A percentile compares a stretch with the other conserved stretches of the same genome.
phyloP scores from a whole-genome alignment of 768 basidiomycete genomes.

The Phaeolepiota aurea region DNA sequence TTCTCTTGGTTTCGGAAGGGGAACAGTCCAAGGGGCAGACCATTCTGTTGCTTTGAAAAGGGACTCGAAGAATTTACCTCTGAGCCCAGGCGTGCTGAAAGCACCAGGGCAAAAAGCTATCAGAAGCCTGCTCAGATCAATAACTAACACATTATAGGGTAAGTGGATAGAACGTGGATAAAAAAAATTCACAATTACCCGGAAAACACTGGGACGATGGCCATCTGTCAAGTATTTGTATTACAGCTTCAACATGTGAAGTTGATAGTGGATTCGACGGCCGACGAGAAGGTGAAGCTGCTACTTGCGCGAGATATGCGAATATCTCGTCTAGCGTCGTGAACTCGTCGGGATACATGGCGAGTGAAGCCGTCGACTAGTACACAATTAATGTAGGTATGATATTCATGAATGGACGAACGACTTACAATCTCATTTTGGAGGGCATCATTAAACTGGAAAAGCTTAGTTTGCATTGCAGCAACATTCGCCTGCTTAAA shows the following conservation, averaged over 20 bases:
- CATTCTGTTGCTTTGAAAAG: conserved; percentile 68
- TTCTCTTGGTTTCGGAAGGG: conserved; percentile 65
- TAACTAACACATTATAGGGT: conserved; percentile 35
- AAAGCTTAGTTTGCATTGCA: conserved; percentile 74
- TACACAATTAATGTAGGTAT: background rate
- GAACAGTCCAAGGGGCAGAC: conserved; percentile 42
- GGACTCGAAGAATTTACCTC: conserved; percentile 46
- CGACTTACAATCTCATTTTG: conserved; percentile 58
- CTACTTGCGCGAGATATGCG: conserved; percentile 42
- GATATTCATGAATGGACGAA: background rate
- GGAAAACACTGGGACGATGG: conserved; percentile 68
- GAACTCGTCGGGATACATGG: conserved; percentile 61
- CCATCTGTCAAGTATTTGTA: conserved; percentile 66
- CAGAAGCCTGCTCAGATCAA: conserved; percentile 79
- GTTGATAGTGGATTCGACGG: conserved; percentile 26
- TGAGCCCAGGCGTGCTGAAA: conserved; percentile 32
- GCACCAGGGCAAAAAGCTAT: conserved; percentile 53
- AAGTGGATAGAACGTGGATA: background rate
- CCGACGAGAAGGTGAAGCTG: conserved; percentile 23
- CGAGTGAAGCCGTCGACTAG: conserved; percentile 64
- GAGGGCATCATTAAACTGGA: conserved; percentile 65
- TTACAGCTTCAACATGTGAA: conserved; percentile 54
- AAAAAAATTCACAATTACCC: conserved; percentile 26
- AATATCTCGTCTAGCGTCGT: conserved; percentile 55
- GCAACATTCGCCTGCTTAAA: conserved; percentile 79